Evolutionary conservation across 768 basidiomycete genomes (phyloP), one percentile per base, ranked within the genome.

Genomic region (Xerocomellus chrysenteron): DNA sequence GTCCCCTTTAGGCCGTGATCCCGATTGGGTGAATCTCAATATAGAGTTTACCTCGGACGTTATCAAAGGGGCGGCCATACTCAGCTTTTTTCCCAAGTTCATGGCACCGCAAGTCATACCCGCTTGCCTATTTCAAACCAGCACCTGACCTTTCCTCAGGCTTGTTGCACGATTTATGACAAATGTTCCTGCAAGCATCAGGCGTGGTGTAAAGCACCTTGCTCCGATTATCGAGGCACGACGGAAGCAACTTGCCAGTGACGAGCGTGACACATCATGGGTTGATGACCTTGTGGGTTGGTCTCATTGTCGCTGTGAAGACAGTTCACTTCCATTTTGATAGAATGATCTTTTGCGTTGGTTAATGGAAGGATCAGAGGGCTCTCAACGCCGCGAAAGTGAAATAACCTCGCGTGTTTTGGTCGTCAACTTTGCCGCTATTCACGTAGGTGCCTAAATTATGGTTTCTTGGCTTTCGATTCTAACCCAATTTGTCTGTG

Each of bases 321-420:
- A 32, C 9, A 33, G 11, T 44, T 56, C 28, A 50, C 32, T 6
- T 4, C 19, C 45, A 54, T 26, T 10, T 9, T 28, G 4, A 3
- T 47, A 74, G 75, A 65, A 67, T 30, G 74, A 77, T 51, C 44
- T 75, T 44, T 52, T 76, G 12, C 55, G 59, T 4, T 77, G 75
- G 73, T 26, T 74, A 10, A 61, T 75, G 30, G 66, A 70, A 11
- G 66, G 60, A 7, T 66, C 68, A 1, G 36, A 57, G 2, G 54
- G 56, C 35, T 26, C 58, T 33, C 54, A 68, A 24, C n/a, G 53
- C 32, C 24, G 62, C 5, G n/a, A 51, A 5, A 45, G 54, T 19
- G 24, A 74, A 66, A 48, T 77, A 62, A 40, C 55, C 1, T 30
- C 17, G 5, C 58, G 61, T 24, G 16, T 68, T 0, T 41, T 68